A percentile compares a stretch with the other conserved stretches of the same genome.
These are phyloP conservation scores for Neoconidiobolus thromboides DNA, from an alignment of 371 early-diverging fungal genomes.

Conservation along the genomic window DNA sequence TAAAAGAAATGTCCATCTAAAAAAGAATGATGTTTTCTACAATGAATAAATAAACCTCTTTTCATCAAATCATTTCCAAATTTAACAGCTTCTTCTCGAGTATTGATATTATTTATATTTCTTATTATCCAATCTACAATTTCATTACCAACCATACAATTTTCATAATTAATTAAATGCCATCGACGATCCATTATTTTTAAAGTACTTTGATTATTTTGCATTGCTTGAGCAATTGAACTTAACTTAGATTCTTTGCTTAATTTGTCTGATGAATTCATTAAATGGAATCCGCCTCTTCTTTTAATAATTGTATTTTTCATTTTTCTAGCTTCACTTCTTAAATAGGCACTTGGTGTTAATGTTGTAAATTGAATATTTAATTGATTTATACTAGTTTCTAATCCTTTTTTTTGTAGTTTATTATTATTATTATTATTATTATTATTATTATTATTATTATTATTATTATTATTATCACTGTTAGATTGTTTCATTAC, in stretches of 20 bases:
- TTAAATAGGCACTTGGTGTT: conserved; percentile 5
- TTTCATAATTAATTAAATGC: conserved; percentile 62
- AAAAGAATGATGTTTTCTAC: conserved; percentile 45
- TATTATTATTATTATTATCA: background rate
- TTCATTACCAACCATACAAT: conserved; percentile 71
- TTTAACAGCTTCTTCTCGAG: conserved; percentile 61
- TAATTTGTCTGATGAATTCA: conserved; percentile 8
- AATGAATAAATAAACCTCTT: conserved; percentile 61
- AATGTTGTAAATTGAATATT: conserved; percentile 11
- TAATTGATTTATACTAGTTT: conserved; percentile 9
- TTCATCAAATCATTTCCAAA: conserved; percentile 63
- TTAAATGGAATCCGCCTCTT: conserved; percentile 2
- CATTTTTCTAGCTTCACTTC: conserved; percentile 6
- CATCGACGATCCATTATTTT: conserved; percentile 65
- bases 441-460: background rate
- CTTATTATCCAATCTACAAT: conserved; percentile 77
- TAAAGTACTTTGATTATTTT: conserved; percentile 47
- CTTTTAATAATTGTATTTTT: background rate
- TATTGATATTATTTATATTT: conserved; percentile 55
- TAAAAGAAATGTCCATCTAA: conserved; percentile 90
- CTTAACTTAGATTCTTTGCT: conserved; percentile 25
- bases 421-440: no score
- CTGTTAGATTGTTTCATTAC: conserved; percentile 20
- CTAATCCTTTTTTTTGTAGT: no score
- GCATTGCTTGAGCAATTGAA: conserved; percentile 53